Base-by-base conservation (phyloP, 306 rosid genomes). In the Cucurbita maxima region DNA sequence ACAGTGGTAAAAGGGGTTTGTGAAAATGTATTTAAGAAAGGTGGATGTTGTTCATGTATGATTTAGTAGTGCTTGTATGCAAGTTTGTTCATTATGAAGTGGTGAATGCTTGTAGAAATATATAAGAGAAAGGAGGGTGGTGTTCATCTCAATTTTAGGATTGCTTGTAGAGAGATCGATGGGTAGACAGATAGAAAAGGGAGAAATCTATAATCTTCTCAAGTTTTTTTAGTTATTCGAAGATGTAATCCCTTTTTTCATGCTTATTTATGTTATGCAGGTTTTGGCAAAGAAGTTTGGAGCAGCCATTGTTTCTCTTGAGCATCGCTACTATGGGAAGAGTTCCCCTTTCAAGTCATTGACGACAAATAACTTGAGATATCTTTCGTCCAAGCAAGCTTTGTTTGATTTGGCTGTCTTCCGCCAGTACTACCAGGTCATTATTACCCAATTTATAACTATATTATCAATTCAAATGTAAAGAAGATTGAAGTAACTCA, bases 291-390 rank as follows among this genome's bases (percentile, higher is more conserved):
- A 94, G 89, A 90, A 91, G 77, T 94, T 94, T 63, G 96, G 95
- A 74, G 99, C 97, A 22, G 97, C 99, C 25, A 81, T 94, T 74
- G 96, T 94, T 80, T 79, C 96, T 77, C 92, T 88, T 16, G 99
- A 94, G 88, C 99, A 94, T 84, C 95, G 97, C 36, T 94, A 94
- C 82, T 94, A 91, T 45, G 97, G 99, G 75, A 88, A 89, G 78
- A 94, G 97, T 74, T 84, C 96, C 18, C 96, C 99, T 40, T 89
- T 89, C 71, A 84, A 82, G 52, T 83, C 87, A 34, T 85, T 85
- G 66, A 62, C 83, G 12, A 91, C 99, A 3, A 79, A 85, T 63
- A 94, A 94, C 79, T 84, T 94, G 90, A 87, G 83, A 75, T 91
- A 89, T 75, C 88, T 94, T 81, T 94, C 99, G 41, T 91, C 99